These are phyloP conservation scores for Schizosaccharomyces octosporus DNA, from an alignment of 805 yeast genomes.

Conservation along the genomic window DNA sequence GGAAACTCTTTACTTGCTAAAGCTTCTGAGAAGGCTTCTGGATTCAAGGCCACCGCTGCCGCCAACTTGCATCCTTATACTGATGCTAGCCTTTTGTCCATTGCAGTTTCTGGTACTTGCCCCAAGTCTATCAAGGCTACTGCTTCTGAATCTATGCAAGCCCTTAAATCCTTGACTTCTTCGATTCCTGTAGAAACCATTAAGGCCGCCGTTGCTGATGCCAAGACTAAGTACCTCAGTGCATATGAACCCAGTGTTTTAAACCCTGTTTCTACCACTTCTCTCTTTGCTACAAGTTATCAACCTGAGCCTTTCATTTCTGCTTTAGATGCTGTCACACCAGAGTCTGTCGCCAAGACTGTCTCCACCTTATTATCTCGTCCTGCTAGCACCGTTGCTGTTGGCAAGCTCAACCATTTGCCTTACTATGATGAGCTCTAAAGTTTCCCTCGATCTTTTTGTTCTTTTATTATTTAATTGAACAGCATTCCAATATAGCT, in stretches of 20 bases:
- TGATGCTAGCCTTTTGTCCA: slow-evolving; percentile 60
- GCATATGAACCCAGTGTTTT: slow-evolving; percentile 12
- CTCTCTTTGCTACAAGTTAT: slow-evolving; percentile 14
- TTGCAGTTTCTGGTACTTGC: slow-evolving; percentile 29
- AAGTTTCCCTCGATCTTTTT: neutral
- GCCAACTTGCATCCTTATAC: slow-evolving; percentile 37
- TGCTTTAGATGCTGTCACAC: slow-evolving; percentile 7
- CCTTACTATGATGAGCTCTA: slow-evolving; percentile 56
- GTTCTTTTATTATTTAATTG: neutral
- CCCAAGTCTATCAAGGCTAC: slow-evolving; percentile 35
- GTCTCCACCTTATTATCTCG: slow-evolving; percentile 17
- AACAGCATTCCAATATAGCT: neutral
- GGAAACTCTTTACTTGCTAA: slow-evolving; percentile 25
- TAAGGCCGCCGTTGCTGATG: slow-evolving; percentile 29
- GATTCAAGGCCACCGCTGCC: slow-evolving; percentile 15
- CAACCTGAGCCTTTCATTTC: slow-evolving; percentile 11
- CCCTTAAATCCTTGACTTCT: slow-evolving; percentile 7
- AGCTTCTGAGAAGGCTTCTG: slow-evolving; percentile 1
- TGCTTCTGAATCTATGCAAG: slow-evolving; percentile 19
- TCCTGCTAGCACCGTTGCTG: slow-evolving; percentile 63
- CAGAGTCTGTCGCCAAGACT: slow-evolving; percentile 16
- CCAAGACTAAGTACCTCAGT: slow-evolving; percentile 33
- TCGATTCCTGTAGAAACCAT: slow-evolving; percentile 14
- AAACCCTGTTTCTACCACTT: slow-evolving; percentile 7
- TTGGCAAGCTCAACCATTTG: slow-evolving; percentile 65